Evolutionary conservation across 306 rosid species (phyloP).

Genomic region (Vicia sativa): DNA sequence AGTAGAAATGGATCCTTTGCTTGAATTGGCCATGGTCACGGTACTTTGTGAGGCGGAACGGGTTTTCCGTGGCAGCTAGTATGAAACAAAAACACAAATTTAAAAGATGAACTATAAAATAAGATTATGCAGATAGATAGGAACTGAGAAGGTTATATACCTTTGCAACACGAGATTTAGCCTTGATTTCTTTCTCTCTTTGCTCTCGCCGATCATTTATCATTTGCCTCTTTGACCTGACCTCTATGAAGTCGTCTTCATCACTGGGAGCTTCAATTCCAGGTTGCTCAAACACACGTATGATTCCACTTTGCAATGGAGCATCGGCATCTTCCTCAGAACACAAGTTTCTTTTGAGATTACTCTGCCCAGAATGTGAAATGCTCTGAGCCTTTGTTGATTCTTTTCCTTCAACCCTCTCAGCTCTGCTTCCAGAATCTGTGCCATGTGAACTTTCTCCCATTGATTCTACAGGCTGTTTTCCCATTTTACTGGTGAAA

Average conservation of each 20-base stretch:
- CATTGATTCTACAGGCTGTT: conserved; percentile 52
- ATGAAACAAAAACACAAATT: conserved; percentile 27
- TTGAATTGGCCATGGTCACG: conserved; percentile 42
- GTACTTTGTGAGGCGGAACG: conserved; percentile 52
- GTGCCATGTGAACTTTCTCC: conserved; percentile 45
- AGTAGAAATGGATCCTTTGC: conserved; percentile 51
- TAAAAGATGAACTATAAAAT: conserved; percentile 31
- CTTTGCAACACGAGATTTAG: conserved; percentile 78
- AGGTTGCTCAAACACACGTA: conserved; percentile 92
- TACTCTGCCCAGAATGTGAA: conserved; percentile 66
- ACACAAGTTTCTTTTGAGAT: conserved; percentile 69
- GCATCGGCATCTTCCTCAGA: conserved; percentile 82
- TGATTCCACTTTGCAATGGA: conserved; percentile 89
- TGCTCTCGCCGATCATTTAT: conserved; percentile 91
- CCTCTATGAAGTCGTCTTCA: conserved; percentile 96
- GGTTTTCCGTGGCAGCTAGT: conserved; percentile 65
- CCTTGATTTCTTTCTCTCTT: conserved; percentile 88
- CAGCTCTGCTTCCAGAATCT: conserved; percentile 57
- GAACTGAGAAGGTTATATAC: conserved; percentile 41
- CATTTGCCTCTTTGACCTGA: conserved; percentile 97
- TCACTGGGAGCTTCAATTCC: conserved; percentile 99
- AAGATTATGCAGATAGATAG: conserved; percentile 15
- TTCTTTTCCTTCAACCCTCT: conserved; percentile 61
- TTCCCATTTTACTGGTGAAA: conserved; percentile 49
- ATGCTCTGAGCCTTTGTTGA: conserved; percentile 51